Conservation (phyloP, 176 grass and related monocot species). For the Hyparrhenia diplandra region DNA sequence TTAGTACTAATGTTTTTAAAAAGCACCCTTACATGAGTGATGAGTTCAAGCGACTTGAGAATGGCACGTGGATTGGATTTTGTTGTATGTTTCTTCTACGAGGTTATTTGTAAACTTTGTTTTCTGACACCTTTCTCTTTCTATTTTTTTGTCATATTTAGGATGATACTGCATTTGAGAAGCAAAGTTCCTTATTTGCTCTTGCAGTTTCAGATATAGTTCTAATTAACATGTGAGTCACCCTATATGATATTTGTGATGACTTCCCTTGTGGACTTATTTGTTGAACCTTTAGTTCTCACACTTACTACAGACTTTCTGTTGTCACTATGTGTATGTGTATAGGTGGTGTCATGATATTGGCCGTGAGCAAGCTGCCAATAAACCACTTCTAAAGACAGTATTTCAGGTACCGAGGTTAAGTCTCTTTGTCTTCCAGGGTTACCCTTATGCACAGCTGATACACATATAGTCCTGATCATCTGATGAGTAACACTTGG, state of each 20-base stretch:
- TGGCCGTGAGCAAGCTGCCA: slow-evolving; percentile 80
- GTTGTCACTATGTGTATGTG: background rate
- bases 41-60: slow-evolving; percentile 6
- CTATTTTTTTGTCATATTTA: slow-evolving; percentile 16
- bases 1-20: background rate
- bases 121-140: background rate
- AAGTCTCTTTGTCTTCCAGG: slow-evolving; percentile 30
- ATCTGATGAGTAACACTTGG: slow-evolving; percentile 23
- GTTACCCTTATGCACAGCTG: background rate
- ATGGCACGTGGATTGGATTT: background rate
- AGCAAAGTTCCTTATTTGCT: slow-evolving; percentile 88
- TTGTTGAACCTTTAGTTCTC: slow-evolving; percentile 10
- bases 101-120: slow-evolving; percentile 4
- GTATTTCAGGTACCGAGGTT: slow-evolving; percentile 77
- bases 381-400: slow-evolving; percentile 84
- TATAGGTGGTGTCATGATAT: slow-evolving; percentile 98
- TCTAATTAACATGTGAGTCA: slow-evolving; percentile 86
- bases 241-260: slow-evolving; percentile 22
- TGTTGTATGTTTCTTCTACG: slow-evolving; percentile 13
- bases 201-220: slow-evolving; percentile 89
- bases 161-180: slow-evolving; percentile 91
- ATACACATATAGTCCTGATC: slow-evolving; percentile 12
- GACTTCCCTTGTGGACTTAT: background rate
- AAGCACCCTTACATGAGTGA: background rate
- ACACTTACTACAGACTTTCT: background rate